phyloP scores from a whole-genome alignment of 2,329 filamentous ascomycete genomes.

The Aspergillus fumigatiaffinis region DNA sequence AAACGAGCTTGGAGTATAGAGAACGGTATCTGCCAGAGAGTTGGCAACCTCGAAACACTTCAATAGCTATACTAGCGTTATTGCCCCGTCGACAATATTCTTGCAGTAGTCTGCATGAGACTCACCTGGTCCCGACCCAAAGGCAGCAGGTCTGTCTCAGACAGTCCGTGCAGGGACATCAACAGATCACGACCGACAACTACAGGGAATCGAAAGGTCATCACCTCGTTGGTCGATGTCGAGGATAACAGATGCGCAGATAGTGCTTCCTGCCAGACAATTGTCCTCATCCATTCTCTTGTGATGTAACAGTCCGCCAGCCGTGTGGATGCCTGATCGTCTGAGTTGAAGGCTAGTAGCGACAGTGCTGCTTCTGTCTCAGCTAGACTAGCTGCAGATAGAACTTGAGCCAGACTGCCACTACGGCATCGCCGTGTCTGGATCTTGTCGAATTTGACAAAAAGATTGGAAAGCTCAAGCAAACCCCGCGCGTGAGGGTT shows the following conservation, averaged over 20 bases:
- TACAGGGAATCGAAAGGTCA: constrained; percentile 25
- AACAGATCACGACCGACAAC: constrained; percentile 24
- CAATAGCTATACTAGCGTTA: constrained; percentile 16
- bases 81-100: background rate
- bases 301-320: constrained; percentile 28
- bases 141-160: constrained; percentile 24
- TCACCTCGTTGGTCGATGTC: constrained; percentile 11
- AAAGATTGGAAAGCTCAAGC: constrained; percentile 22
- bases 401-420: background rate
- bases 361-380: constrained; percentile 20
- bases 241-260: constrained; percentile 24
- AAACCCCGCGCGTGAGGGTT: constrained; percentile 22
- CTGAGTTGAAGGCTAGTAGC: constrained; percentile 10
- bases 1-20: constrained; percentile 10
- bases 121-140: constrained; percentile 29
- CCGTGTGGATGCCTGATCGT: constrained; percentile 14
- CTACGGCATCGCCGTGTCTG: constrained; percentile 2
- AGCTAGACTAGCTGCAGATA: constrained; percentile 9
- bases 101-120: background rate
- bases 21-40: constrained; percentile 26
- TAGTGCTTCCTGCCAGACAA: constrained; percentile 29
- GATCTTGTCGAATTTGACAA: constrained; percentile 23
- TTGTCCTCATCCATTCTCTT: constrained; percentile 30
- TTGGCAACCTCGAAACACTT: constrained; percentile 33
- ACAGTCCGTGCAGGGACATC: constrained; percentile 19